A percentile compares a stretch with the other conserved stretches of the same genome.
These are phyloP conservation scores for Meyerozyma guilliermondii DNA, from an alignment of 1,139 yeast species.

Conservation along the genomic window DNA sequence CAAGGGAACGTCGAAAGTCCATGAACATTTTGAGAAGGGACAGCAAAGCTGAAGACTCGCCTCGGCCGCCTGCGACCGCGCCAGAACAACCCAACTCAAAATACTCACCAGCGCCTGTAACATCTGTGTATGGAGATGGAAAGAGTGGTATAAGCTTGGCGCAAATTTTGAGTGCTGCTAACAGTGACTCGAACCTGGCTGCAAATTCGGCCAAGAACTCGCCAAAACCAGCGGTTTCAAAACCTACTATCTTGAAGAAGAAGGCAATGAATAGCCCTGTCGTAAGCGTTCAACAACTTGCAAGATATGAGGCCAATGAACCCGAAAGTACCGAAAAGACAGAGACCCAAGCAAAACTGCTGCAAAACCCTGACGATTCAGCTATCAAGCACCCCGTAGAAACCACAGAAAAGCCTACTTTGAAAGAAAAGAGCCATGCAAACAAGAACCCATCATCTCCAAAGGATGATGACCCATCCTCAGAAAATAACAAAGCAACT, in stretches of 20 bases:
- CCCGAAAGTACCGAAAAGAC: too few relatives aligned
- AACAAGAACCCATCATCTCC: background rate
- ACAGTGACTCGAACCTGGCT: conserved; percentile 6
- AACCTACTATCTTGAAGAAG: conserved; percentile 40
- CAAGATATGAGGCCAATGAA: background rate
- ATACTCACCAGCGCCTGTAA: conserved; percentile 9
- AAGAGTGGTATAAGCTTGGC: conserved; percentile 31
- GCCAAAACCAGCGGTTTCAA: conserved; percentile 23
- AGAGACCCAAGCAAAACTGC: too few relatives aligned
- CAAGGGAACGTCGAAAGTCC: conserved; percentile 12
- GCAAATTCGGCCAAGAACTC: conserved; percentile 16
- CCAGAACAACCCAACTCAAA: conserved; percentile 3
- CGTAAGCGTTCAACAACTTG: background rate
- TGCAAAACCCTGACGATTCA: background rate
- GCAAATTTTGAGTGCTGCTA: conserved; percentile 26
- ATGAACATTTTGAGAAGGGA: conserved; percentile 8
- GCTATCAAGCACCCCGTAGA: too few relatives aligned
- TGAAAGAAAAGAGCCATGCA: background rate
- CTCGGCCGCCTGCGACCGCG: conserved; percentile 3
- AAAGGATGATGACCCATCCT: background rate
- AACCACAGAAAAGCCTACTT: too few relatives aligned
- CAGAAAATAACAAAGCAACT: background rate
- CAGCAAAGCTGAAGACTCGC: conserved; percentile 1
- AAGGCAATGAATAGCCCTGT: conserved; percentile 14
- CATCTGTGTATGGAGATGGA: conserved; percentile 9